Evolutionary conservation across 768 basidiomycete genomes (phyloP), one percentile per base, ranked within the genome.

Genomic region (Phaffia tasmanica): DNA sequence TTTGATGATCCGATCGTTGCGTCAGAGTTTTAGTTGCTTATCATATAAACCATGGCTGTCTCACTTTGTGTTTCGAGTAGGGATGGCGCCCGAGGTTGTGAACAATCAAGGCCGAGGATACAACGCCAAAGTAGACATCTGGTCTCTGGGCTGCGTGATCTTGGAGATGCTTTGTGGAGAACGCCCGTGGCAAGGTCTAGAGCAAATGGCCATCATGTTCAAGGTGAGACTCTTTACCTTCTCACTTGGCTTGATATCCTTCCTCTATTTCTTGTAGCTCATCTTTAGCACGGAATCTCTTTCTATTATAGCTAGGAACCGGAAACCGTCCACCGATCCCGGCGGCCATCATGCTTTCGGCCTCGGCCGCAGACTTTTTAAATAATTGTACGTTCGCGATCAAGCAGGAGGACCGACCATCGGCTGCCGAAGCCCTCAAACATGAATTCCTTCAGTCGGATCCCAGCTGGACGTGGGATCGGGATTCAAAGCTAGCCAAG

Each of bases 161-260:
- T 81, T 97, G 70, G 95, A 99, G 77, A 99, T 99, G 95, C 94
- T 91, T 86, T 88, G 89, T 25, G 95, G 95, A n/a, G 83, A 85
- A 74, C 80, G 93, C 55, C 95, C 95, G 2, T 99, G 95, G 95
- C 84, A 81, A 30, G 86, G 88, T 32, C 87, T 93, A 71, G 89
- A 93, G 76, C 84, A 83, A 70, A 82, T 97, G 68, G 86, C 89
- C 1, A 92, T 97, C 67, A 89, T 99, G 86, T 88, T 89, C 77
- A 89, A 93, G 82, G 93, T 90, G 73, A 65, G 81, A 75, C 11
- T 5, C 16, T 61, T 25, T 64, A 63, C 62, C 9, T 49, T 16
- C 64, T 35, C 2, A 42, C 50, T n/a, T 53, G 29, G 64, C 2
- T 50, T 50, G 56, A 1, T 30, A 25, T 63, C 54, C 49, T 27